Evolutionary conservation across 2,329 filamentous ascomycete genomes (phyloP).

Genomic region (Sporothrix variecibatus): DNA sequence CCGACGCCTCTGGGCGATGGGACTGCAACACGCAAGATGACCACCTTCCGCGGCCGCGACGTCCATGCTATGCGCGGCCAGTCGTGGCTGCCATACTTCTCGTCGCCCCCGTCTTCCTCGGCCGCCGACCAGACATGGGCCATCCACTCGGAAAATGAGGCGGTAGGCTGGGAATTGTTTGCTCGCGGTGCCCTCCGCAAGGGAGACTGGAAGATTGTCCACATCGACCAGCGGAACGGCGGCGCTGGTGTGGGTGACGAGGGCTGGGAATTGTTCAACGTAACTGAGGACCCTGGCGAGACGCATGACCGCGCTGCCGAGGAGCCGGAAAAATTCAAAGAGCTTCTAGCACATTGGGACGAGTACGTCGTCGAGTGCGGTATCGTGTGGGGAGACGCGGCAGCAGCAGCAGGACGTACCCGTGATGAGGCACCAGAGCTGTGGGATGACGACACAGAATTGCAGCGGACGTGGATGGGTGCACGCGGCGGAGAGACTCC

Average conservation of each 20-base stretch:
- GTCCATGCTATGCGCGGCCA: constrained; percentile 39
- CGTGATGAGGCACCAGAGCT: not conserved
- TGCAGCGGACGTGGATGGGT: not conserved
- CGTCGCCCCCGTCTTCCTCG: constrained; percentile 23
- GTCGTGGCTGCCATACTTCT: constrained; percentile 31
- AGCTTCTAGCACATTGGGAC: constrained; percentile 41
- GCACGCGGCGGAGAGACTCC: not conserved
- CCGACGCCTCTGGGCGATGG: not conserved
- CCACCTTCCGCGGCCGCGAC: constrained; percentile 44
- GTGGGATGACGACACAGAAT: not conserved
- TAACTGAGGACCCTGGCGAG: constrained; percentile 48
- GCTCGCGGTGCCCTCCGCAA: constrained; percentile 39
- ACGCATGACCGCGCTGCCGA: constrained; percentile 41
- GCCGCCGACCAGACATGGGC: not conserved
- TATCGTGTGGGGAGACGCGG: not conserved
- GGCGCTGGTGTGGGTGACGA: constrained; percentile 43
- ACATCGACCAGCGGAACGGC: constrained; percentile 48
- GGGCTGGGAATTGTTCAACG: constrained; percentile 52
- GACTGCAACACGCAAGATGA: constrained; percentile 38
- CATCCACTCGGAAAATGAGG: constrained; percentile 41
- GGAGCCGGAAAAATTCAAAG: constrained; percentile 38
- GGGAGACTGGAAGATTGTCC: constrained; percentile 46
- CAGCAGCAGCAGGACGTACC: not conserved
- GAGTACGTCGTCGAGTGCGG: constrained; percentile 54
- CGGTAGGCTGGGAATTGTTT: constrained; percentile 43